Evolutionary conservation across 257 asterid genomes (phyloP).

Genomic region (Knoxia roxburghii): DNA sequence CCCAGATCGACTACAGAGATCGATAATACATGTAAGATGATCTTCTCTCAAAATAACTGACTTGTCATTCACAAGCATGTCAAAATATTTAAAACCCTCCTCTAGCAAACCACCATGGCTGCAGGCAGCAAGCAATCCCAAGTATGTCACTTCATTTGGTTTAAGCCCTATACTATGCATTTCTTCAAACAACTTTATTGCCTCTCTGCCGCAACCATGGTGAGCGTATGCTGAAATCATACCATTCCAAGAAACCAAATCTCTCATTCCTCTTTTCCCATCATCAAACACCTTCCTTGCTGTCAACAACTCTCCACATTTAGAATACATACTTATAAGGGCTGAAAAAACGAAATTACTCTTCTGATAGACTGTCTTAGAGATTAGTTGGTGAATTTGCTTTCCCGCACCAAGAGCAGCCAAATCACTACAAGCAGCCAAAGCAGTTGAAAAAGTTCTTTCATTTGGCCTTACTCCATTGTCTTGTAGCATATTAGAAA

Average conservation of each 20-base stretch:
- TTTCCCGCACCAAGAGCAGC: conserved; percentile 50
- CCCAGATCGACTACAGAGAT: conserved; percentile 9
- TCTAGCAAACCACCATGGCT: conserved; percentile 60
- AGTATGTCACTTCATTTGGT: conserved; percentile 52
- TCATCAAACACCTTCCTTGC: conserved; percentile 48
- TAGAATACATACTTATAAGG: conserved; percentile 59
- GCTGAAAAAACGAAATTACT: conserved; percentile 43
- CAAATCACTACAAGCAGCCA: conserved; percentile 57
- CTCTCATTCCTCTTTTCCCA: conserved; percentile 30
- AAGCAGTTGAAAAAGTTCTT: conserved; percentile 51
- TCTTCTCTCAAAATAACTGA: conserved; percentile 45
- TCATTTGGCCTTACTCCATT: conserved; percentile 44
- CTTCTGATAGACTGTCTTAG: conserved; percentile 46
- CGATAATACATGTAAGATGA: conserved; percentile 49
- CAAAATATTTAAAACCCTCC: conserved; percentile 47
- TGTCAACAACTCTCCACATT: conserved; percentile 48
- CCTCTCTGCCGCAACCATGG: conserved; percentile 56
- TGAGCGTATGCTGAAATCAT: conserved; percentile 66
- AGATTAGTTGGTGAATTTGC: conserved; percentile 59
- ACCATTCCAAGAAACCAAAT: conserved; percentile 54
- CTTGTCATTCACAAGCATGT: conserved; percentile 36
- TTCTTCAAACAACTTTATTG: conserved; percentile 39
- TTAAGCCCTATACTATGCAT: conserved; percentile 10
- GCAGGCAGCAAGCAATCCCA: conserved; percentile 60
- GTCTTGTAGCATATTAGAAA: conserved; percentile 12